Base-by-base conservation (phyloP, 495 filamentous ascomycete species). In the Cercophora sp. region DNA sequence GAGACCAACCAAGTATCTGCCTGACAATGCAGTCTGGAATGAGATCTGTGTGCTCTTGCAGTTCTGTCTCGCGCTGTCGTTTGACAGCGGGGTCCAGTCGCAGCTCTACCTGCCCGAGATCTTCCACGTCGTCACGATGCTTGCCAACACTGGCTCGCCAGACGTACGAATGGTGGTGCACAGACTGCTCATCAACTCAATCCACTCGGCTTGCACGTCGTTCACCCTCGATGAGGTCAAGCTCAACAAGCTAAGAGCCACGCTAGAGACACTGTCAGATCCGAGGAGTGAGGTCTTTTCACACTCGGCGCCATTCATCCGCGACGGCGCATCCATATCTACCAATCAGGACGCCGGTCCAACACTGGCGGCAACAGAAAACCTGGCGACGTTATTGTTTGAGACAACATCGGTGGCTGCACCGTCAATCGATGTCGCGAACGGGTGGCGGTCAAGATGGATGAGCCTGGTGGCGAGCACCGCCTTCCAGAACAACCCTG, bases 391-490 rank as follows among this genome's bases (percentile, higher is more conserved):
- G 23, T 55, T 85, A 3, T 60, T 86, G 35, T 77, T 83, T 31
- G 80, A 85, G 52, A 75, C 82, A n/a, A 84, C 79, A 51, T 70
- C 70, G 3, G 69, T 83, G 15, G 82, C 81, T 4, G 82, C 83
- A 25, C 79, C 81, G 4, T 80, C 82, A 3, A 70, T 80, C 13
- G 81, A 85, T 55, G 67, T 83, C 60, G 79, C 82, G 20, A 86
- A 86, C 57, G 75, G 78, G 26, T 86, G 83, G 83, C 77, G 83
- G n/a, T 81, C 83, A 20, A 72, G 83, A 34, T 86, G 83, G 83
- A 86, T 85, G 83, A 81, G 79, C 56, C 68, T 86, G 15, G 82
- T 86, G 31, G 82, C 83, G 16, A 85, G 81, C 61, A 86, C 82
- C 2, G 83, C 83, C 2, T 86, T 86, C 62, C 83, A 86, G 64